Evolutionary conservation across 176 grass and related monocot species (phyloP).

Genomic region (Raddia distichophylla): DNA sequence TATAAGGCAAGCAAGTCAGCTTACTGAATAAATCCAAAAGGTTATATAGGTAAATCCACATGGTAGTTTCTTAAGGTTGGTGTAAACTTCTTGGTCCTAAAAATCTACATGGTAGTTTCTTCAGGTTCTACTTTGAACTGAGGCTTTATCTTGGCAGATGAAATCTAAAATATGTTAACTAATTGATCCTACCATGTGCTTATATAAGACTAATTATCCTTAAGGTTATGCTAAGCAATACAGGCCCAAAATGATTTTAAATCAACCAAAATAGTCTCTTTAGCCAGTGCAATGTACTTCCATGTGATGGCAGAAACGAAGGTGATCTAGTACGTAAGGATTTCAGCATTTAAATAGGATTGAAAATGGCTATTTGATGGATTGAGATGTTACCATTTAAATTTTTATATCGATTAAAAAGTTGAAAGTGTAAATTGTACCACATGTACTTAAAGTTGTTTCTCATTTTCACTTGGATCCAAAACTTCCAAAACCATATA

Average conservation of each 20-base stretch:
- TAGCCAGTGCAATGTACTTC: too few species aligned
- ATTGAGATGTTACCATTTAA: not conserved
- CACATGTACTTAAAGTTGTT: too few species aligned
- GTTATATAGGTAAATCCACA: not conserved
- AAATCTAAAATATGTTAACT: not conserved
- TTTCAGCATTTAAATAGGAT: not conserved
- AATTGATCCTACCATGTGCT: not conserved
- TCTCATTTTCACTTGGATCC: too few species aligned
- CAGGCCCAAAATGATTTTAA: not conserved
- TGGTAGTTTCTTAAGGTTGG: not conserved
- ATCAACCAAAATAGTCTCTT: not conserved
- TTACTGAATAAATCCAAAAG: not conserved
- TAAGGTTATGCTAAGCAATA: not conserved
- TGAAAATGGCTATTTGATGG: not conserved
- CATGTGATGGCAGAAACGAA: not conserved
- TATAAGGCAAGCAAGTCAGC: not conserved
- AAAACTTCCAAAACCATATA: too few species aligned
- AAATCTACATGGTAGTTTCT: not conserved
- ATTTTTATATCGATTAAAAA: not conserved
- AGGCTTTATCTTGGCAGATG: not conserved
- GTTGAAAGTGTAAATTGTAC: too few species aligned
- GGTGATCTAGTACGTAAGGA: not conserved
- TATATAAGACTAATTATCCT: not conserved
- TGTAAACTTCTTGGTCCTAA: not conserved
- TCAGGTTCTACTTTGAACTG: not conserved